A percentile compares a stretch with the other conserved stretches of the same genome.
These are phyloP conservation scores for Fusarium subtropicale DNA, from an alignment of 2,329 filamentous ascomycete species.

Conservation along the genomic window DNA sequence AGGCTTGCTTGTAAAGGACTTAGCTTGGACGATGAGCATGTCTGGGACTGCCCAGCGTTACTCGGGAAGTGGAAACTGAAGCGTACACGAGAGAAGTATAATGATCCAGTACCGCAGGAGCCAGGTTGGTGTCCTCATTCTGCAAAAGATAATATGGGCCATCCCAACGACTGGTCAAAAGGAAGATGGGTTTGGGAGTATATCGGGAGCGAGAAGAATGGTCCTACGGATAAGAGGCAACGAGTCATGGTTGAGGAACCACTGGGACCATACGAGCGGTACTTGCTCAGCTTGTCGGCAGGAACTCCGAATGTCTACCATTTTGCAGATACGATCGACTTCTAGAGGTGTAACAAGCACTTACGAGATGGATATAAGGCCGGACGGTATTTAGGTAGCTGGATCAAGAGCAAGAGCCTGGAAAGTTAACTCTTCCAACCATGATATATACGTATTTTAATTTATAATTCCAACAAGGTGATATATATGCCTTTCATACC, in stretches of 20 bases:
- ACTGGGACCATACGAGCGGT: conserved; percentile 64
- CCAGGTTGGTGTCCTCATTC: conserved; percentile 49
- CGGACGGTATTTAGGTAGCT: neutral
- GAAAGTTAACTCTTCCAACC: neutral
- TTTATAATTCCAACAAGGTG: neutral
- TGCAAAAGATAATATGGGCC: conserved; percentile 39
- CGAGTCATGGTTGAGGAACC: conserved; percentile 64
- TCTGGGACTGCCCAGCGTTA: conserved; percentile 62
- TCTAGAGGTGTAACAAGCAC: neutral
- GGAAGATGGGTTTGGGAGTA: conserved; percentile 68
- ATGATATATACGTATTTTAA: neutral
- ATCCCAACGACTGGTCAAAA: conserved; percentile 45
- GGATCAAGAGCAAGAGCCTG: neutral
- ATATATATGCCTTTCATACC: neutral
- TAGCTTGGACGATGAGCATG: conserved; percentile 59
- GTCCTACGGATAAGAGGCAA: conserved; percentile 55
- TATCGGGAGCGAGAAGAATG: conserved; percentile 56
- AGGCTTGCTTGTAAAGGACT: conserved; percentile 63
- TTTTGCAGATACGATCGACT: conserved; percentile 52
- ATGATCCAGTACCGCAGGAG: conserved; percentile 53
- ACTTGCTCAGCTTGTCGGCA: conserved; percentile 59
- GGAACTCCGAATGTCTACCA: conserved; percentile 58
- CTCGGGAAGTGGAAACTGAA: conserved; percentile 58
- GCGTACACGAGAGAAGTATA: conserved; percentile 49
- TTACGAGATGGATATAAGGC: neutral